Evolutionary conservation across 2,329 filamentous ascomycete genomes (phyloP).

Genomic region (Pseudopyrenochaeta lycopersici): DNA sequence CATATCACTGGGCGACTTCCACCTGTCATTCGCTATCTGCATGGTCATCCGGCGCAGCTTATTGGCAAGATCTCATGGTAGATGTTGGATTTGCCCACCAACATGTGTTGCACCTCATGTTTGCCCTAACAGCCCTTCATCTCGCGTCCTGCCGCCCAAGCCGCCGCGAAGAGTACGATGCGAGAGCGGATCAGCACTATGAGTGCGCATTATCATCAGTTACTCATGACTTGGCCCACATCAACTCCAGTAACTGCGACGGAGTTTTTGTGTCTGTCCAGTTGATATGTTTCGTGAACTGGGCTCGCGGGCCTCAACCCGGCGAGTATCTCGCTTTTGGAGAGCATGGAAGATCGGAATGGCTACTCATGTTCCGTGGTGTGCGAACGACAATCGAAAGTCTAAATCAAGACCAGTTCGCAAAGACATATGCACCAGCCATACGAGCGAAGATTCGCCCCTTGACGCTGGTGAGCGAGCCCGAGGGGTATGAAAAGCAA

Average conservation of each 20-base stretch:
- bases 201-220: constrained; percentile 27
- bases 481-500: constrained; percentile 26
- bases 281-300: constrained; percentile 34
- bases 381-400: constrained; percentile 32
- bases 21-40: constrained; percentile 32
- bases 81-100: constrained; percentile 27
- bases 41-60: constrained; percentile 17
- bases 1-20: constrained; percentile 37
- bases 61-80: constrained; percentile 26
- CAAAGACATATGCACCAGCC: constrained; percentile 14
- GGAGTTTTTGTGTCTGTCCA: constrained; percentile 34
- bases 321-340: constrained; percentile 43
- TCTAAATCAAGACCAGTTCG: constrained; percentile 9
- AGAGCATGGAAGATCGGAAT: constrained; percentile 33
- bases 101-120: constrained; percentile 32
- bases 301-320: constrained; percentile 33
- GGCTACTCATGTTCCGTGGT: constrained; percentile 43
- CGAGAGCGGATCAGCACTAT: constrained; percentile 32
- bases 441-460: constrained; percentile 14
- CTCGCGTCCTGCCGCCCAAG: constrained; percentile 30
- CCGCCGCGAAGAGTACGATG: constrained; percentile 24
- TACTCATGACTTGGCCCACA: constrained; percentile 28
- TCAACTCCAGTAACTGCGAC: constrained; percentile 31
- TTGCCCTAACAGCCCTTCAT: constrained; percentile 37
- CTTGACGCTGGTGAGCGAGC: constrained; percentile 14